Base-by-base conservation (phyloP, 148 eudicot species). In the Fagopyrum esculentum region DNA sequence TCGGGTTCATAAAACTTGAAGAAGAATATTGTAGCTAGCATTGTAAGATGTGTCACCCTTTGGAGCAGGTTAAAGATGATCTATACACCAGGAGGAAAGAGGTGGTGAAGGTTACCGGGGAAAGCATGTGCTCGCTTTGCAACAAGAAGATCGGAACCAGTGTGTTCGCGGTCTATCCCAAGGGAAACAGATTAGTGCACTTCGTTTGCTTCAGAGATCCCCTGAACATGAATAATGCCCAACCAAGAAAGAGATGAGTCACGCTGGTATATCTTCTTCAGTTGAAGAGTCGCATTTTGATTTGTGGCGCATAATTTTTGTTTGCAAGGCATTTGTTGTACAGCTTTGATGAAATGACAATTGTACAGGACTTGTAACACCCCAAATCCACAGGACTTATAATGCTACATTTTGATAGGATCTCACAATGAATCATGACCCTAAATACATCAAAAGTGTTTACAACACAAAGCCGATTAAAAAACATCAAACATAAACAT, bases 151-250 rank as follows among this genome's bases (percentile, higher is more conserved):
- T 96, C 15, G 99, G 99, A 72, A 85, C 90, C n/a, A 96, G 99
- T 79, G 99, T 93, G 22, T 96, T 96, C 82, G 98, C 99, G n/a
- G 97, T 96, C 76, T 96, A 92, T 77, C 99, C 99, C 5, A 96
- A 96, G 51, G 92, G 94, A 3, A 87, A 84, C 76, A 96, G 98
- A 22, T 80, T 96, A 44, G 99, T 96, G 73, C 99, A 96, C 77
- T 96, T 96, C 77, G 97, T 89, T 75, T 96, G 99, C 87, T 96
- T 96, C 80, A 88, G 86, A 78, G 99, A 96, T 75, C 89, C 99
- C 2, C 99, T 92, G 81, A 92, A 73, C 82, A 92, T 96, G 98
- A 96, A 90, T 78, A 93, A 97, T 45, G 94, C 94, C 29, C 88
- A 84, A 6, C 73, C 79, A 29, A 74, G 87, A 75, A 92, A 78